A percentile compares a stretch with the other conserved stretches of the same genome.
These are phyloP conservation scores for Pyricularia pennisetigena DNA, from an alignment of 2,329 filamentous ascomycete species.

Conservation along the genomic window DNA sequence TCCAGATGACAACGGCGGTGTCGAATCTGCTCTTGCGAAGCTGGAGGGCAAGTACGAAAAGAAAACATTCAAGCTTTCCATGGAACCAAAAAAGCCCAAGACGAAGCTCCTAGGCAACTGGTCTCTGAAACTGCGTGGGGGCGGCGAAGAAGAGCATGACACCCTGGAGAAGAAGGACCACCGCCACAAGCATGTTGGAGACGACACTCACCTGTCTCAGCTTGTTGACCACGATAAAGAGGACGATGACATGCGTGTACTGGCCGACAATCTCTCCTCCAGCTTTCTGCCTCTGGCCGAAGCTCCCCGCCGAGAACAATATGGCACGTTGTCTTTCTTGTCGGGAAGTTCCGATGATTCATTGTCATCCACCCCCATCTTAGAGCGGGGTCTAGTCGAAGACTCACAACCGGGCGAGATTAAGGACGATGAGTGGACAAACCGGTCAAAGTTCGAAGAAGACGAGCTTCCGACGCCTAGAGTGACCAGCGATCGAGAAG, in stretches of 20 bases:
- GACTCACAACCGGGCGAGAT: conserved; percentile 25
- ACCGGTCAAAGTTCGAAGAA: conserved; percentile 44
- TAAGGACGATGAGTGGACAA: conserved; percentile 38
- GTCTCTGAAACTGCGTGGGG: not conserved
- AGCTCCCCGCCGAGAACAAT: conserved; percentile 7
- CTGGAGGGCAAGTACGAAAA: conserved; percentile 78
- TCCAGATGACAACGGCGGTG: conserved; percentile 65
- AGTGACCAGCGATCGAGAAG: conserved; percentile 13
- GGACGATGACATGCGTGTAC: not conserved
- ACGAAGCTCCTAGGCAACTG: conserved; percentile 7
- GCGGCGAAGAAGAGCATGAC: conserved; percentile 12
- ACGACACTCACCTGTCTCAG: conserved; percentile 12
- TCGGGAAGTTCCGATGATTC: conserved; percentile 61
- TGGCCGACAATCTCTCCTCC: conserved; percentile 1
- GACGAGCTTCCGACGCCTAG: conserved; percentile 19
- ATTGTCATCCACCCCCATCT: conserved; percentile 66
- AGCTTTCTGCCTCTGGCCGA: conserved; percentile 5
- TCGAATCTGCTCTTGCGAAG: conserved; percentile 87
- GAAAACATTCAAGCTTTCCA: conserved; percentile 30
- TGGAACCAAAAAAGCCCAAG: conserved; percentile 22
- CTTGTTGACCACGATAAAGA: conserved; percentile 9
- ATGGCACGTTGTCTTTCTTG: conserved; percentile 32
- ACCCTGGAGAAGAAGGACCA: conserved; percentile 33
- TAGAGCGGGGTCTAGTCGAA: conserved; percentile 56
- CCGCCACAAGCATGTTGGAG: conserved; percentile 32